Base-by-base conservation (phyloP, 345 rosid species). In the Pugionium dolabratum region DNA sequence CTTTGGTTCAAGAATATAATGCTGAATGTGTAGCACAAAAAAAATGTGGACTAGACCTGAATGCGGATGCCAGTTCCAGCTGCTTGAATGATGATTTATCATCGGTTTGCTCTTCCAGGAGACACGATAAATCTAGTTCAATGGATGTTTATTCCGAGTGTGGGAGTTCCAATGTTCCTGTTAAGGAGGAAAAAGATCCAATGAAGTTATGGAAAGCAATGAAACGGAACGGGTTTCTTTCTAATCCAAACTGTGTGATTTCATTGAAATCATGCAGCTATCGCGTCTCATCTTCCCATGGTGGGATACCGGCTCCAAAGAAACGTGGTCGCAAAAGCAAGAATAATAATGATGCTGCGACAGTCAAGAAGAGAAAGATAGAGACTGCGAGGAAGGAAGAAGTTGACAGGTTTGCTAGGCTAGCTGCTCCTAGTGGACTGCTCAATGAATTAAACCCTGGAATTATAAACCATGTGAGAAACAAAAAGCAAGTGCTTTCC, bases 401-500 rank as follows among this genome's bases (percentile, higher is more conserved):
- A 74, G 88, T 79, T 48, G 91, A 84, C 61, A 83, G 86, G 74
- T 85, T 91, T 63, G 78, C 93, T 49, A 86, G 83, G 76, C 73
- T 88, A 55, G 90, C 96, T 70, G 87, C 97, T 68, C 97, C 99
- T 2, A 90, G 93, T 73, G 97, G 96, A 50, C 77, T 88, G 60
- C 86, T 94, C 50, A 90, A 87, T 76, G 95, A 80, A 34, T 50
- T 94, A 80, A 94, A 90, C 73, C 99, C 96, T 5, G 93, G 93
- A 39, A 94, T 94, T 72, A 88, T 94, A 59, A 85, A 90, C 75
- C 96, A 94, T 66, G 99, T 94, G 40, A 82, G 99, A 57, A 94
- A 94, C 72, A 91, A 76, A 61, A 90, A 75, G 73, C 99, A 94
- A 77, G 99, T 94, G n/a, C 95, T 82, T 74, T 86, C 99, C 46